Base-by-base conservation (phyloP, 148 eudicot species). In the Nepenthes gracilis region DNA sequence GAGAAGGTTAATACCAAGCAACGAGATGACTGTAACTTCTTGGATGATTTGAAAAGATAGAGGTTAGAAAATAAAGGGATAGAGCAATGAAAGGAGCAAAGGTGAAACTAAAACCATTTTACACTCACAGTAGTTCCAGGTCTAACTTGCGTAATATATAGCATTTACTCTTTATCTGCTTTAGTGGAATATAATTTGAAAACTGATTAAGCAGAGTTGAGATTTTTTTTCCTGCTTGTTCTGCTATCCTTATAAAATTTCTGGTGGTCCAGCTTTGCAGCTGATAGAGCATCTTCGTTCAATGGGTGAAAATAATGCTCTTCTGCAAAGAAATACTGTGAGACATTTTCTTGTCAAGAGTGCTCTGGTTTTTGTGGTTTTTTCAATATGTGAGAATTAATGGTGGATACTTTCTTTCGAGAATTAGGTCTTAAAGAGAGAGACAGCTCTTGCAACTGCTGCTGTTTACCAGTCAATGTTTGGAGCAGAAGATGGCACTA, bases 241-340 rank as follows among this genome's bases (percentile, higher is more conserved):
- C 10, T 33, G 14, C 64, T 35, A 32, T 56, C 47, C 51, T 35
- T 52, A 11, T 15, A 59, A 57, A 47, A 48, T 43, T 67, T 62
- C 33, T 74, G 55, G 23, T 70, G 67, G 54, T 50, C 54, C 75
- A 88, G 98, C 95, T 71, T 72, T 92, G 86, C 96, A 92, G 83
- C 75, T 92, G 71, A 88, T 88, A 60, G 96, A 93, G 72, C 96
- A 93, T 78, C 82, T 93, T 57, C 96, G 96, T 51, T 60, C 91
- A 53, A 93, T 93, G 98, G 98, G 96, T 57, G 98, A 93, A 81
- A 88, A 87, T 12, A 93, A 88, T 75, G 96, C 98, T 65, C 85
- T 93, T 63, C 35, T 88, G 54, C 83, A 93, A 54, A 86, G 91
- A 69, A 82, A 78, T 77, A 74, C 61, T 47, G 98, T 92, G 78